Percentiles rank a stretch among this genome's conserved stretches.
phyloP scores from a whole-genome alignment of 164 flowering plant species.

The Vitis rupestris region DNA sequence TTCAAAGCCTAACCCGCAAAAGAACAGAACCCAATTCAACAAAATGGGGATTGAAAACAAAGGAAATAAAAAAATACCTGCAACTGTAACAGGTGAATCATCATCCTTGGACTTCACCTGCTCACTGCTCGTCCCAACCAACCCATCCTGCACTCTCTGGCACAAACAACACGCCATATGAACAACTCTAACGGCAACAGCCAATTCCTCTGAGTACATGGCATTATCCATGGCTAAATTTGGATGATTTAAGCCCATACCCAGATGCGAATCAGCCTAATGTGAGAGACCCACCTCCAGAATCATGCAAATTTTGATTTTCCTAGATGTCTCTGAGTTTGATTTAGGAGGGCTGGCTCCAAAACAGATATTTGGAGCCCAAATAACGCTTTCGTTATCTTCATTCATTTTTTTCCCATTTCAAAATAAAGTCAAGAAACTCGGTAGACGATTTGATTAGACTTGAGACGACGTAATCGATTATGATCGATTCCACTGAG shows the following conservation, averaged over 20 bases:
- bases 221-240: conserved; percentile 4
- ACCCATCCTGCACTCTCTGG: conserved; percentile 28
- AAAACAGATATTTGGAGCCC: no score
- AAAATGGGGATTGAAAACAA: no score
- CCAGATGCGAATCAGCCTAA: conserved; percentile 5
- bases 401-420: no score
- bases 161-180: conserved; percentile 44
- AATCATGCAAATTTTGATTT: not conserved
- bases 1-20: no score
- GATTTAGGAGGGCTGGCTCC: not conserved
- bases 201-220: conserved; percentile 27
- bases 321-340: not conserved
- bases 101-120: conserved; percentile 34
- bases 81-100: conserved; percentile 41
- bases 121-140: conserved; percentile 17
- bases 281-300: conserved; percentile 6
- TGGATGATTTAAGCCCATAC: not conserved
- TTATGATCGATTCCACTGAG: no score
- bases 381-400: no score
- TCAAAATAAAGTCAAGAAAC: no score
- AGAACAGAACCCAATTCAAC: no score
- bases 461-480: no score
- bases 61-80: conserved; percentile 23
- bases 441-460: no score
- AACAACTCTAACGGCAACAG: conserved; percentile 39